Evolutionary conservation across 2,329 filamentous ascomycete species (phyloP), one percentile per base, ranked within the genome.

Genomic region (Aspergillus intermedius): DNA sequence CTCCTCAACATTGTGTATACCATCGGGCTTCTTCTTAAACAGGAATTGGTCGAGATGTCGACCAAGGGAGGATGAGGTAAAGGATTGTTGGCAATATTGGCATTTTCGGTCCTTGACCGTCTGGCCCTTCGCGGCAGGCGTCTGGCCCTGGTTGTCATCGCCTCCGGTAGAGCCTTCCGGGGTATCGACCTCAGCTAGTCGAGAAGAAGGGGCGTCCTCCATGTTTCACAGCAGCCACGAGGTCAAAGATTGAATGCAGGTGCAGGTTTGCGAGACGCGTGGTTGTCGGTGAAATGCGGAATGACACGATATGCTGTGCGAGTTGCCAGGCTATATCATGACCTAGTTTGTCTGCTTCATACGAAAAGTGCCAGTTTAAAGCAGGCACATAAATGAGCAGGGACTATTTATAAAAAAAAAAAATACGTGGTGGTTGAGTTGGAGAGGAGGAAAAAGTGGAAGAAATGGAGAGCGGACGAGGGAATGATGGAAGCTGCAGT

Each of bases 11-110:
- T 95, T 79, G 70, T 97, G 91, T 42, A 95, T 73, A 44, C 91
- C 91, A 70, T 97, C 91, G 1, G 91, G 89, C 67, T 96, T 96
- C 73, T 90, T 94, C 50, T 90, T 86, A 64, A 90, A 91, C 61
- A 96, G 91, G 68, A 94, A 96, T 35, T 95, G 81, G 67, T 97
- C 91, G 57, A 96, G 83, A 70, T 97, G 91, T 42, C 91, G 86
- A 44, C 91, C 91, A 46, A 97, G 81, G 2, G 89, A 95, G 13
- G 90, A 95, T 1, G 91, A 96, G 13, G 91, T 96, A 65, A 96
- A 97, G 5, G 86, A 78, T 68, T 95, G 89, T 42, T 83, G 78
- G 68, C 91, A 97, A 73, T 88, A 97, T 32, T 85, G 87, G 67
- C 91, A 96, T 55, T 77, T 84, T 64, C 88, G 89, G 73, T 97